Base-by-base conservation (phyloP, 2,329 filamentous ascomycete genomes). In the Teratosphaeria zuluensis region DNA sequence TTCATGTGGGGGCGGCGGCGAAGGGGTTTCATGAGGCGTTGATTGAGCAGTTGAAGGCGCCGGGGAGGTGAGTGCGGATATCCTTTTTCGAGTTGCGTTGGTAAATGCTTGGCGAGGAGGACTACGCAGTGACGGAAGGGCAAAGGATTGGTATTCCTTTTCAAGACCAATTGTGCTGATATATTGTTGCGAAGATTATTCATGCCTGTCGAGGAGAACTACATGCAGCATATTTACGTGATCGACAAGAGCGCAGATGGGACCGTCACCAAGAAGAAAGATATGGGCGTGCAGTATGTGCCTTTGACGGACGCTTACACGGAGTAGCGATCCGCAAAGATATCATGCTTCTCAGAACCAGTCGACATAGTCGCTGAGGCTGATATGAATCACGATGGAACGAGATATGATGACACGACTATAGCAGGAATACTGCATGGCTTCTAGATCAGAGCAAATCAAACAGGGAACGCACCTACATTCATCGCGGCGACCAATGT, bases 1-100 rank as follows among this genome's bases (percentile, higher is more conserved):
- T 99, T 60, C 94, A 97, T 71, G 94, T 97, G 2, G 94, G 94
- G 0, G 94, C 94, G 0, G 89, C 90, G 7, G 92, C 92, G 0
- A 81, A 76, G 28, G 81, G 84, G 68, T 75, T 95, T 57, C 92
- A 95, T 70, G 70, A 81, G 19, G 81, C 83, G 60, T 74, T 97
- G 64, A 75, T 95, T 53, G 81, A 85, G 32, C 94, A 97, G 76
- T 76, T 99, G 64, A 84, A 84, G 63, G 76, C 81, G 2, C 92
- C 92, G 0, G 94, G 94, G 0, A 80, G 85, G 76, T 81, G 56
- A 66, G 69, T 68, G 51, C 53, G 64, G 51, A 53, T 46, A 33
- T 31, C 38, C 28, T 42, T 19, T 48, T 51, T 21, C 30, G 16
- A 52, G 11, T n/a, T 51, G 14, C 14, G 4, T 28, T n/a, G n/a